Base-by-base conservation (phyloP, 2,329 filamentous ascomycete species). In the Mycosphaerella sp. region DNA sequence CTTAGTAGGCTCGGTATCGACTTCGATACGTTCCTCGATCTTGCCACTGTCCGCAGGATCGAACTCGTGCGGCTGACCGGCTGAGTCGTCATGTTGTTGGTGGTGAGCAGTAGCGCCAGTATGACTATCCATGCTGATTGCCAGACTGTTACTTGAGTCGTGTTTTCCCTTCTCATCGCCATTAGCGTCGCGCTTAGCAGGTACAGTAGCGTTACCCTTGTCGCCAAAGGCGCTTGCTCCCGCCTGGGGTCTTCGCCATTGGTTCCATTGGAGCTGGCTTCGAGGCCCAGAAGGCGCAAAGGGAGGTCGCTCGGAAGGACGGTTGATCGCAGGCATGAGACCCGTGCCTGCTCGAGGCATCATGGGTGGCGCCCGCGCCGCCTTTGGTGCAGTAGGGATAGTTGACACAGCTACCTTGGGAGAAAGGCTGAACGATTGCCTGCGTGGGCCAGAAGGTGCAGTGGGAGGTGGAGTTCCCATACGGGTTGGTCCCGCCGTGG, bases 121-220 rank as follows among this genome's bases (percentile, higher is more conserved):
- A 14, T 39, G 18, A 14, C 27, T 27, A 10, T 44, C 45, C 25
- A n/a, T n/a, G 12, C 14, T 17, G n/a, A 6, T 25, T 25, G 4
- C 21, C 21, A 25, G 3, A 25, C 21, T 25, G 7, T 25, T 25
- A 25, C 28, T 30, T 46, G 41, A 45, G 40, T 7, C 43, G 36
- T 42, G 44, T 14, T 50, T 60, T 13, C 59, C 60, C 42, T 61
- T 73, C 48, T 76, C 73, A 28, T 75, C 73, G 8, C 62, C 65
- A 16, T 67, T 65, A 30, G 66, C 64, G 52, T 76, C 74, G 27
- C 74, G 66, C 57, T 77, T 77, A 0, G 68, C 69, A 10, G 73
- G 73, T 4, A 75, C 59, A 5, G 59, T 14, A 18, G 54, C 41
- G 14, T 49, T 25, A 16, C 47, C 35, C 52, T 61, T 62, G 10